Conservation (phyloP, 768 basidiomycete species). For the Podaxis sp. region DNA sequence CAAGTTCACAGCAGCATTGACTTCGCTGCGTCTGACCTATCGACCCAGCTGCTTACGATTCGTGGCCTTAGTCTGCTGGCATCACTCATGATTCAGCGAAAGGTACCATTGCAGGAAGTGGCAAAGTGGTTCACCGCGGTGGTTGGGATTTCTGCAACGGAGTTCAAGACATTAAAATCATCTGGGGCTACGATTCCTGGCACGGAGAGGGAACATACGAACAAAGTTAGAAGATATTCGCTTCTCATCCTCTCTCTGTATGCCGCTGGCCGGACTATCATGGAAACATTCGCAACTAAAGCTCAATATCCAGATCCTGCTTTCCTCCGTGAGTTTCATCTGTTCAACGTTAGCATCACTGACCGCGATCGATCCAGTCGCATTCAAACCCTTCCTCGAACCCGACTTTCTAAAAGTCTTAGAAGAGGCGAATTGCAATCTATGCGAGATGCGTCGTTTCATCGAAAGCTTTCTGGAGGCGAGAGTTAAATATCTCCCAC, state of each 20-base stretch:
- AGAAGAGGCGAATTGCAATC: slow-evolving; percentile 2
- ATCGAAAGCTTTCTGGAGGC: slow-evolving; percentile 7
- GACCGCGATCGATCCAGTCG: background rate
- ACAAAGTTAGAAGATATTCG: background rate
- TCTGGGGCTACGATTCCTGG: background rate
- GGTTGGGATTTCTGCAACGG: background rate
- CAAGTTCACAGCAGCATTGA: slow-evolving; percentile 8
- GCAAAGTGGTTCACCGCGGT: background rate
- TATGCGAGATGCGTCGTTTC: slow-evolving; percentile 9
- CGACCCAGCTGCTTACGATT: slow-evolving; percentile 5
- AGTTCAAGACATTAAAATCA: background rate
- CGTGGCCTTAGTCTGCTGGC: slow-evolving; percentile 3
- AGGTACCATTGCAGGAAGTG: slow-evolving; percentile 2
- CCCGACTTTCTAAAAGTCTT: slow-evolving; percentile 1
- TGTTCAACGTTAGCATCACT: background rate
- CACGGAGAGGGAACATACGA: background rate
- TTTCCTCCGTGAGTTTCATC: slow-evolving; percentile 4
- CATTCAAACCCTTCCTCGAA: slow-evolving; percentile 10
- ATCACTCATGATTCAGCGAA: slow-evolving; percentile 1
- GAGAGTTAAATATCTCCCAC: background rate
- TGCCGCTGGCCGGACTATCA: slow-evolving; percentile 5
- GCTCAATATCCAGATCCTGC: slow-evolving; percentile 2
- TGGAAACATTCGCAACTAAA: slow-evolving; percentile 5
- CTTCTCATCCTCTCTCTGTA: slow-evolving; percentile 7
- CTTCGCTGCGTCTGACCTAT: slow-evolving; percentile 1